Evolutionary conservation across 2,329 filamentous ascomycete species (phyloP), one percentile per base, ranked within the genome.

Genomic region (Trichoderma sp.): DNA sequence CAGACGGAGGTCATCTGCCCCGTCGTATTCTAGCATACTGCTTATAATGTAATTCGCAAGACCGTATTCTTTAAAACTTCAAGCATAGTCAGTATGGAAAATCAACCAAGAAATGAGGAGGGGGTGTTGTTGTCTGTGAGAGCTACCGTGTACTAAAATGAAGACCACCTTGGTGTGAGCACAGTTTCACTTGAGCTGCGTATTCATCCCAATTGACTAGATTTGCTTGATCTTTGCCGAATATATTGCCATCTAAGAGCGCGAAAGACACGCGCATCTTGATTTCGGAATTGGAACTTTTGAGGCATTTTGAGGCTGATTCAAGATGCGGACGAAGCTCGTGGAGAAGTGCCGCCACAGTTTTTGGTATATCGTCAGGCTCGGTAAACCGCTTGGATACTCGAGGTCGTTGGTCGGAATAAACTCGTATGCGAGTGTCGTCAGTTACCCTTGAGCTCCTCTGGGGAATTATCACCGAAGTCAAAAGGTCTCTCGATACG

Each of bases 201-300:
- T 79, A 78, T 3, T 76, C 69, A 11, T 72, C 33, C 29, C 73
- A 74, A 1, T 74, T 69, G 47, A 78, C 72, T 13, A 74, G 68
- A 29, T 75, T 72, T 27, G 58, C 70, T 0, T 72, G 61, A 0
- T 71, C 72, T 47, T 72, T 79, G 58, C 76, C 78, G 58, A 74
- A 76, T 27, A 71, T 68, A 3, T 68, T 70, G 33, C 79, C 70
- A 8, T 72, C 72, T 1, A 81, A 47, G 14, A 72, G 73, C 1
- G 79, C 80, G 71, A 80, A 80, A 57, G 73, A 74, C 62, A 81
- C 72, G 2, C 76, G 72, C 75, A 81, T 77, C 24, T 70, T 74
- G 37, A 81, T 69, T 1, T 72, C 67, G 37, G 75, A 72, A 6
- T 70, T 72, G 13, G 77, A 47, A 13, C 73, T 70, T 62, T 73